phyloP scores from a whole-genome alignment of 345 rosid species.

The Brassica nigra region DNA sequence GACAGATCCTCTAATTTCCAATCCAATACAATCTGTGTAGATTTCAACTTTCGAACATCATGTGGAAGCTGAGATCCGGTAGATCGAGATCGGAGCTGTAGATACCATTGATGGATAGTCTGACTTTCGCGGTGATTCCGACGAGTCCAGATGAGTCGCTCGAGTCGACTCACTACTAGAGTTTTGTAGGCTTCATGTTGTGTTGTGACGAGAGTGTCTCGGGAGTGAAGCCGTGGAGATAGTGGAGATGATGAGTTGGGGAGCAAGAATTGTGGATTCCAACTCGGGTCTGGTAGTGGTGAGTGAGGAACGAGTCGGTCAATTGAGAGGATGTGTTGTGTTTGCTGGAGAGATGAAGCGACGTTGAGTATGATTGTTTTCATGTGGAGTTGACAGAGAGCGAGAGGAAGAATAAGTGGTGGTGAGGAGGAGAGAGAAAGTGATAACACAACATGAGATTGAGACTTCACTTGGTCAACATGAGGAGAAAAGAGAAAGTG shows the following conservation, averaged over 20 bases:
- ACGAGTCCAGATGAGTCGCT: too few relatives aligned
- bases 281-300: conserved; percentile 8
- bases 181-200: conserved; percentile 26
- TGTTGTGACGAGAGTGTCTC: conserved; percentile 52
- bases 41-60: too few relatives aligned
- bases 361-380: conserved; percentile 46
- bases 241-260: conserved; percentile 44
- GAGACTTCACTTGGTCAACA: too few relatives aligned
- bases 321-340: conserved; percentile 48
- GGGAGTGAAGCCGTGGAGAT: conserved; percentile 56
- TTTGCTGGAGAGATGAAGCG: conserved; percentile 50
- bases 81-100: too few relatives aligned
- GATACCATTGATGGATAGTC: too few relatives aligned
- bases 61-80: too few relatives aligned
- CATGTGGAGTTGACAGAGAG: conserved; percentile 27
- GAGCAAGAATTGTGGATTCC: conserved; percentile 28
- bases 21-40: too few relatives aligned
- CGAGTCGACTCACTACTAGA: too few relatives aligned
- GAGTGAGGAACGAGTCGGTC: conserved; percentile 38
- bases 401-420: conserved; percentile 44
- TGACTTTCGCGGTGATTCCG: too few relatives aligned
- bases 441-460: too few relatives aligned
- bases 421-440: background rate
- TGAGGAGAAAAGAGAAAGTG: too few relatives aligned
- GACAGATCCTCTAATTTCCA: too few relatives aligned